phyloP scores from a whole-genome alignment of 2,329 filamentous ascomycete species.

The Hymenoscyphus fructigenus region DNA sequence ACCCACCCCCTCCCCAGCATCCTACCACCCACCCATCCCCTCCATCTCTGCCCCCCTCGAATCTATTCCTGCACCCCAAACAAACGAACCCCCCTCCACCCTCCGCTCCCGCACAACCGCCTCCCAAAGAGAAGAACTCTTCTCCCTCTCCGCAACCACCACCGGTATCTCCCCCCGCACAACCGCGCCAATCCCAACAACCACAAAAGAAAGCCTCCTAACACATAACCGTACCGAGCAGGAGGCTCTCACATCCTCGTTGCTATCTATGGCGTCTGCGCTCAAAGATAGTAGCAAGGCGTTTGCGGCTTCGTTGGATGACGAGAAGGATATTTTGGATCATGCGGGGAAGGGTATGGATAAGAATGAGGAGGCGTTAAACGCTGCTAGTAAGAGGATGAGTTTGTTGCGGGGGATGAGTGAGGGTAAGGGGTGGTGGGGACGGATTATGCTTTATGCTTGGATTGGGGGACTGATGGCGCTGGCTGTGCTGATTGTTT shows the following conservation, averaged over 20 bases:
- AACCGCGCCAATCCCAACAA: constrained; percentile 47
- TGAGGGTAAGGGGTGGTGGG: constrained; percentile 87
- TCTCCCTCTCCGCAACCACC: constrained; percentile 18
- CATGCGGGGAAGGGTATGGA: constrained; percentile 74
- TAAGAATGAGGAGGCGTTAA: constrained; percentile 72
- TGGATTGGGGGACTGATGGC: constrained; percentile 83
- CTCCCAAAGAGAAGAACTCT: constrained; percentile 20
- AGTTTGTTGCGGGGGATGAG: constrained; percentile 74
- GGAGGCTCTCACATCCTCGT: constrained; percentile 75
- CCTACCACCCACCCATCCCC: constrained; percentile 8
- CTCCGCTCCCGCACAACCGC: constrained; percentile 29
- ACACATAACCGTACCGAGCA: constrained; percentile 79
- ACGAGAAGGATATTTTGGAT: constrained; percentile 68
- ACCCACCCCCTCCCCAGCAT: constrained; percentile 8
- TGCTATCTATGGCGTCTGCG: constrained; percentile 75
- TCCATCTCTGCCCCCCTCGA: neutral
- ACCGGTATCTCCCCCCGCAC: constrained; percentile 31
- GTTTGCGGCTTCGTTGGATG: constrained; percentile 70
- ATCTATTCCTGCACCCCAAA: neutral
- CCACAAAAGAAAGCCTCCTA: constrained; percentile 66
- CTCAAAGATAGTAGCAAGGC: constrained; percentile 73
- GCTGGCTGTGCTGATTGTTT: constrained; percentile 75
- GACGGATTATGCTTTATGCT: constrained; percentile 77
- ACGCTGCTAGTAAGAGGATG: constrained; percentile 75
- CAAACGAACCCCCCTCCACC: constrained; percentile 19